These are phyloP conservation scores for Sophora flavescens DNA, from an alignment of 306 rosid species.

Conservation along the genomic window DNA sequence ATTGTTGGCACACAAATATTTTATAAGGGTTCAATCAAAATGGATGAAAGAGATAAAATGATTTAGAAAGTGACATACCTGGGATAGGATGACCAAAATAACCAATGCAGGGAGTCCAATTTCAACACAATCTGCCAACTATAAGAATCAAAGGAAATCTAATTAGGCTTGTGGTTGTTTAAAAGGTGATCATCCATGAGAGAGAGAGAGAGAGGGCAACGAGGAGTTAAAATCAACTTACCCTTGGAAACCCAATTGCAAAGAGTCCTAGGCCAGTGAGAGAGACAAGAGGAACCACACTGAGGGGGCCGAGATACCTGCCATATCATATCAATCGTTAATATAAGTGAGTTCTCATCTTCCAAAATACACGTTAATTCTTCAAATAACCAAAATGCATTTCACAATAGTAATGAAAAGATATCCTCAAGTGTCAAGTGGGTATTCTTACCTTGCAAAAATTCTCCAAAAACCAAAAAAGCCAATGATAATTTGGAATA, in stretches of 20 bases:
- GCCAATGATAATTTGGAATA: conserved; percentile 71
- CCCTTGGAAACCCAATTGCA: conserved; percentile 75
- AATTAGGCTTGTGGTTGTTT: conserved; percentile 26
- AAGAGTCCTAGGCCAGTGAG: conserved; percentile 86
- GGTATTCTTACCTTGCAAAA: conserved; percentile 64
- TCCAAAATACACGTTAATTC: conserved; percentile 18
- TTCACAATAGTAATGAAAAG: conserved; percentile 1
- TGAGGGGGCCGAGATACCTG: conserved; percentile 90
- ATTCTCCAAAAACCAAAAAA: conserved; percentile 88
- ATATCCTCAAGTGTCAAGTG: neutral
- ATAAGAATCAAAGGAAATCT: conserved; percentile 47
- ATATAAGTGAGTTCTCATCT: neutral
- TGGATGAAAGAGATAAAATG: conserved; percentile 7
- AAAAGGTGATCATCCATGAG: conserved; percentile 28
- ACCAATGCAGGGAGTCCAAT: conserved; percentile 88
- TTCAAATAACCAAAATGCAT: conserved; percentile 34
- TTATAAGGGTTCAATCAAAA: conserved; percentile 20
- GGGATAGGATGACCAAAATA: conserved; percentile 72
- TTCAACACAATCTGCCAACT: conserved; percentile 91
- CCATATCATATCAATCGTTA: conserved; percentile 30
- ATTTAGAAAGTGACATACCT: conserved; percentile 56
- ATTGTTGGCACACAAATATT: conserved; percentile 10
- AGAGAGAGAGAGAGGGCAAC: conserved; percentile 1
- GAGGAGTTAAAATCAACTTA: conserved; percentile 27
- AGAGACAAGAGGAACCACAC: conserved; percentile 82